Base-by-base conservation (phyloP, 2,329 filamentous ascomycete genomes). In the Fusarium albosuccineum region DNA sequence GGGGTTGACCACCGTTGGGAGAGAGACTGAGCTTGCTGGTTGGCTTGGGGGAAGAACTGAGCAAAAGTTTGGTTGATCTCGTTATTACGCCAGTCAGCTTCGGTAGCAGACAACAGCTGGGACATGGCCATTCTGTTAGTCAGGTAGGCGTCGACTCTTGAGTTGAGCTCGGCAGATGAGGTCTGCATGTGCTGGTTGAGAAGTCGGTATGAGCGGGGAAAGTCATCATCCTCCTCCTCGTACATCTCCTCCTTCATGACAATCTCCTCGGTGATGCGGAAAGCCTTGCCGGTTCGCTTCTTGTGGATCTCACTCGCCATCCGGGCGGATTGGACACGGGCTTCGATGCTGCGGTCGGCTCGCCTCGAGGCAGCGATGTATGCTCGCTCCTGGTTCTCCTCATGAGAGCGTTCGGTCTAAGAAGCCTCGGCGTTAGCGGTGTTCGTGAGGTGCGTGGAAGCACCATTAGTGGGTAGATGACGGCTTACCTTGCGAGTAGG, bases 181-280 rank as follows among this genome's bases (percentile, higher is more conserved):
- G 86, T 90, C 68, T 88, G 85, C 60, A 92, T 80, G 70, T 90
- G 86, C 4, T 87, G 83, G 13, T 87, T 87, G 33, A 93, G 80
- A 13, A 88, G 82, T 60, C 88, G 85, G 74, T 89, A 92, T 55
- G 89, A 87, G 62, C 88, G 85, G 1, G 91, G 89, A 26, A 92
- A 76, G 58, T 94, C 92, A 70, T 97, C 92, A 54, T 97, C 94
- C 74, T 97, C 92, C 78, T 97, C 94, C 74, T 97, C 94, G 75
- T 97, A 97, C 93, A 97, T 97, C 77, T 97, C 93, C 77, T 97
- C 94, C 66, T 93, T 94, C 70, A 92, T 83, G 11, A 97, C 94
- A 27, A 96, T 94, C 73, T 96, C 87, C 77, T 94, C 91, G 27
- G 91, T 94, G 60, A 97, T 92, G 70, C 90, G 89, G 62, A 97